Percentiles rank a stretch among this genome's conserved stretches.
Evolutionary conservation across 257 asterid species (phyloP).

Genomic region (Solanum acaule): DNA sequence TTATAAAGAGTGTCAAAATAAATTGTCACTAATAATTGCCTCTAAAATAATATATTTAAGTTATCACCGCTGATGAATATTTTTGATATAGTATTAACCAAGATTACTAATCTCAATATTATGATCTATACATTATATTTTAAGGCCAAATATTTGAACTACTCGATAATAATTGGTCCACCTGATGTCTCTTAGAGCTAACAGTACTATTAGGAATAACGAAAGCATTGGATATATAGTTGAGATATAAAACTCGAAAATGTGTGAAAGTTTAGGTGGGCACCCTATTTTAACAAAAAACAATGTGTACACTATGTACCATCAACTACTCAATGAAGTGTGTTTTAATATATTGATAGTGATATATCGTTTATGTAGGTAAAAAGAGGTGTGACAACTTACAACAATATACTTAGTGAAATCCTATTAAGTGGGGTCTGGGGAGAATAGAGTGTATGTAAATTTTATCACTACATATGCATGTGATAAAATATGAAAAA

Average conservation of each 20-base stretch:
- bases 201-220: too few relatives aligned
- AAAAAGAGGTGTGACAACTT: neutral
- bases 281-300: neutral
- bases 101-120: neutral
- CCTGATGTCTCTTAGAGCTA: too few relatives aligned
- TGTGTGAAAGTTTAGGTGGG: neutral
- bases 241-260: neutral
- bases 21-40: too few relatives aligned
- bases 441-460: accelerated
- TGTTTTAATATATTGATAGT: neutral
- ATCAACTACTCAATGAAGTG: neutral
- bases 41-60: too few relatives aligned
- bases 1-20: too few relatives aligned
- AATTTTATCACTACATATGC: neutral
- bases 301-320: neutral
- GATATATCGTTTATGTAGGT: neutral
- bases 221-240: neutral
- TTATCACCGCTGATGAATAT: too few relatives aligned
- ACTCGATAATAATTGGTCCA: too few relatives aligned
- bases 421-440: accelerated
- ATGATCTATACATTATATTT: neutral
- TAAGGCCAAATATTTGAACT: neutral
- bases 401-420: neutral
- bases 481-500: too few relatives aligned
- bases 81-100: neutral